Evolutionary conservation across 345 rosid genomes (phyloP), one percentile per base, ranked within the genome.

Genomic region (Dimocarpus longan): DNA sequence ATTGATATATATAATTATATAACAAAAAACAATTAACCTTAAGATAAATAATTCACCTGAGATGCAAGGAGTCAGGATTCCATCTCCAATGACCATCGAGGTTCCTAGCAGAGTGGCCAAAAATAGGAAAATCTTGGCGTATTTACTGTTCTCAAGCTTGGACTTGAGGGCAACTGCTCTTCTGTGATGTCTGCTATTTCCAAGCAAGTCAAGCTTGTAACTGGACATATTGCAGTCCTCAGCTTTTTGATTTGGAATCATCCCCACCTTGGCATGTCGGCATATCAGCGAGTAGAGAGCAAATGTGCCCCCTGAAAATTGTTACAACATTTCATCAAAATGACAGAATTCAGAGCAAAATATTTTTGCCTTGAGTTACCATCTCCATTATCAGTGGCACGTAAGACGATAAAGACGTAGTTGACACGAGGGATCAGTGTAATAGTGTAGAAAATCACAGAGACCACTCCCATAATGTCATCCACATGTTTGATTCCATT

Each of bases 21-120:
- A 87, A 68, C 85, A 89, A 54, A n/a, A 15, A 54, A 54, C n/a
- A 15, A 16, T 11, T 60, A 1, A 37, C 18, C n/a, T 39, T 39
- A 9, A 8, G 7, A 18, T 15, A 16, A 66, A 37, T 16, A 28
- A 7, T 66, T 54, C 28, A 71, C 77, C 77, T 63, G 77, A 74
- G 77, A 89, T 89, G 75, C 85, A 82, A 26, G 89, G 91, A 8
- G 92, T 89, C 10, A 89, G 88, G 52, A 89, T 82, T 3, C 92
- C 92, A 46, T 89, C 92, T 10, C 90, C 92, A 11, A 89, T 87
- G 19, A 89, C 86, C 90, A 87, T 85, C 79, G 90, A 89, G 75
- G 92, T 84, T 3, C 92, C 92, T 21, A 87, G 82, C 75, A 89
- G 76, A 63, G 86, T 83, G 10, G 84, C 84, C 19, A 87, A 74